A percentile compares a stretch with the other conserved stretches of the same genome.
Evolutionary conservation across 108 stramenopile genomes (phyloP).

Genomic region (Fistulifera solaris): DNA sequence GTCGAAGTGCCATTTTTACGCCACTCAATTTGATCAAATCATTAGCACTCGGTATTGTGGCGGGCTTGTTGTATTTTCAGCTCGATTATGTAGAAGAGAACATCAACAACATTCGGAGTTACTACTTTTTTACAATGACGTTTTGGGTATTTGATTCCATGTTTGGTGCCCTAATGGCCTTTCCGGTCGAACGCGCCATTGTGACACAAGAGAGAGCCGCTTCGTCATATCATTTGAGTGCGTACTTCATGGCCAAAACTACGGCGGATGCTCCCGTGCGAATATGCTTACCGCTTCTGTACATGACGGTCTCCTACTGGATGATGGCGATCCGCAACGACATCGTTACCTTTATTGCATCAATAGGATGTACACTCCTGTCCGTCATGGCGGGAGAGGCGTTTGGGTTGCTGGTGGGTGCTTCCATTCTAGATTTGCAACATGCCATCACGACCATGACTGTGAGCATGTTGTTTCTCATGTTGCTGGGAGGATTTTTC

Average conservation of each 20-base stretch:
- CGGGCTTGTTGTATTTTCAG: constrained; percentile 52
- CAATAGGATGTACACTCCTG: constrained; percentile 32
- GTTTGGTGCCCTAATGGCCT: constrained; percentile 58
- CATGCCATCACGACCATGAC: constrained; percentile 49
- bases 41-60: constrained; percentile 42
- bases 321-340: constrained; percentile 43
- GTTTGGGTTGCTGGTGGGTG: constrained; percentile 53
- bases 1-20: constrained; percentile 58
- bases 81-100: constrained; percentile 42
- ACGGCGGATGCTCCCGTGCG: constrained; percentile 48
- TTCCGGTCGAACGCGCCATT: constrained; percentile 54
- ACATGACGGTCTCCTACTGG: constrained; percentile 61
- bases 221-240: constrained; percentile 53
- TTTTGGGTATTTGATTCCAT: constrained; percentile 72
- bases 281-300: constrained; percentile 43
- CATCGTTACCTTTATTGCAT: constrained; percentile 35
- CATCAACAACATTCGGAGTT: constrained; percentile 40
- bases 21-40: constrained; percentile 56
- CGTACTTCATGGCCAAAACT: constrained; percentile 72
- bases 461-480: constrained; percentile 31
- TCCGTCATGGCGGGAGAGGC: constrained; percentile 62
- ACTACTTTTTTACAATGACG: constrained; percentile 64
- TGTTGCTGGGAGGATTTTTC: constrained; percentile 67
- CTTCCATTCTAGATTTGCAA: constrained; percentile 51
- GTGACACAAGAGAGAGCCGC: constrained; percentile 60